phyloP scores from a whole-genome alignment of 164 flowering plant species.

The Stephania yunnanensis region DNA sequence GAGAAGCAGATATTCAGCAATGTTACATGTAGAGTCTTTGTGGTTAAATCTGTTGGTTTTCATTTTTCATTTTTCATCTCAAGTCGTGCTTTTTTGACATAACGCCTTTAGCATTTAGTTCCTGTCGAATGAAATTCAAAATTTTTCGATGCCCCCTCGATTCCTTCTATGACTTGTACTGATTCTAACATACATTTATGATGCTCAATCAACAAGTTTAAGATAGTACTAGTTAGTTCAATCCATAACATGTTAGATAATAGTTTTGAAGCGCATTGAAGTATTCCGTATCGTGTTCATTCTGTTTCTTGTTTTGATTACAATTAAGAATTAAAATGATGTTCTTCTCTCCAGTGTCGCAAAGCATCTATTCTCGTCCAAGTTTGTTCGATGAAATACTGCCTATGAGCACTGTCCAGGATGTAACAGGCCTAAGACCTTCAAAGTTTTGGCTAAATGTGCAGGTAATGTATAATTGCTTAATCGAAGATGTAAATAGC shows the following conservation, averaged over 20 bases:
- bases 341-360: slow-evolving; percentile 36
- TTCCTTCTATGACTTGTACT: background rate
- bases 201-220: no score
- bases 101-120: background rate
- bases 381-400: slow-evolving; percentile 39
- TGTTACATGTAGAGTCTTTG: slow-evolving; percentile 43
- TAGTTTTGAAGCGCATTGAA: no score
- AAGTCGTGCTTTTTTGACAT: no score
- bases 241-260: no score
- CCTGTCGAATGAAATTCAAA: background rate
- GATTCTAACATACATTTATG: no score
- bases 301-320: background rate
- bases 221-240: no score
- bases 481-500: no score
- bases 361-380: slow-evolving; percentile 40
- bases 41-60: background rate
- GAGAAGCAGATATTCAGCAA: slow-evolving; percentile 30
- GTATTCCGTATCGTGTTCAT: background rate
- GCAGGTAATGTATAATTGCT: slow-evolving; percentile 30
- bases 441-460: slow-evolving; percentile 65
- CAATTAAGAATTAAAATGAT: background rate
- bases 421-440: slow-evolving; percentile 26
- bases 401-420: slow-evolving; percentile 38
- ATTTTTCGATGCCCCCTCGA: background rate
- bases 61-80: background rate